Evolutionary conservation across 371 early-diverging fungal genomes (phyloP).

Genomic region (Apophysomyces trapeziformis): DNA sequence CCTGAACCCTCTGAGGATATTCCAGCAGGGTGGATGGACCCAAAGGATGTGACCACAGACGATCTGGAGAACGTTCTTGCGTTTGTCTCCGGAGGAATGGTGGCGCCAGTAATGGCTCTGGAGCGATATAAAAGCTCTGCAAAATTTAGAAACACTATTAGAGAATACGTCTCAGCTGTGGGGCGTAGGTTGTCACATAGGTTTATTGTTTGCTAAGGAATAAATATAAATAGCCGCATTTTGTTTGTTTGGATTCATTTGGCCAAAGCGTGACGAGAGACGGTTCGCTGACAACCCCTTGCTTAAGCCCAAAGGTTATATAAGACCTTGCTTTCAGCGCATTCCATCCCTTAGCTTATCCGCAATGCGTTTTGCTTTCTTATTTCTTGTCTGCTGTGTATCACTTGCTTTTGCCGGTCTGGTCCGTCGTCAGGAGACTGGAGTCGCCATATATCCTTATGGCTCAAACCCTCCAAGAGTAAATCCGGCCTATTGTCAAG

Average conservation of each 20-base stretch:
- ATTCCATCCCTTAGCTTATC: not conserved
- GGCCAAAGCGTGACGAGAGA: not conserved
- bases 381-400: not conserved
- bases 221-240: not conserved
- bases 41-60: not conserved
- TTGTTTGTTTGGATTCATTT: not conserved
- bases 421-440: not conserved
- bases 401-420: not conserved
- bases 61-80: constrained; percentile 8
- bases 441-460: not conserved
- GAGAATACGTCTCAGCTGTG: constrained; percentile 12
- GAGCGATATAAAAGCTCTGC: not conserved
- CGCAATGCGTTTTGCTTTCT: not conserved
- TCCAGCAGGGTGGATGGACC: constrained; percentile 14
- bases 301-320: not conserved
- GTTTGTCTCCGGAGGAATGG: not conserved
- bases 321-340: not conserved
- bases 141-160: constrained; percentile 9
- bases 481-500: constrained; percentile 18
- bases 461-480: constrained; percentile 15
- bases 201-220: constrained; percentile 14
- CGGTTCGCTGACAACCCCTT: not conserved
- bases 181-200: constrained; percentile 14
- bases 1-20: not conserved
- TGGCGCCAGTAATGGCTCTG: not conserved